Base-by-base conservation (phyloP, 2,329 filamentous ascomycete species). In the Fusarium equiseti region DNA sequence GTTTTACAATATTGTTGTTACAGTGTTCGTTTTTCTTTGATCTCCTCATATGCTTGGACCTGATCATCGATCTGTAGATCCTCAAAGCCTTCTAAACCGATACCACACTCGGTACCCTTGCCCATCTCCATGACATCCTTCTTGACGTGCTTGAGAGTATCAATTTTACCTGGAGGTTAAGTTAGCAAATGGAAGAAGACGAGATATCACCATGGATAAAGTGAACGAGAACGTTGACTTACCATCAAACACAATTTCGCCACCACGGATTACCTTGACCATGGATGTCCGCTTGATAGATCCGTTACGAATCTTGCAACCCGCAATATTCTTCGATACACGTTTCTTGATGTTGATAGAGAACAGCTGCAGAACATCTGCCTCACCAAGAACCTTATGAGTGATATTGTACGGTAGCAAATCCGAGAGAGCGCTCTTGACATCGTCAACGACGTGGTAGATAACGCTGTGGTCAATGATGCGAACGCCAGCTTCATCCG, bases 81-180 rank as follows among this genome's bases (percentile, higher is more conserved):
- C 50, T 91, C 86, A 89, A 94, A 99, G 32, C 85, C 87, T 5
- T 91, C 89, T 76, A 99, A 95, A 55, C 89, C 90, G 72, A 99
- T 91, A 72, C 96, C 96, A 76, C 96, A 99, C 81, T 99, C 96
- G n/a, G 87, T 89, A 63, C 94, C 95, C 82, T 97, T 98, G 75
- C 90, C 90, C 90, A 97, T 96, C 77, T 97, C 93, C 48, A 85
- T 84, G 31, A 96, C 92, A 71, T 98, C 93, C 79, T 97, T 97
- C 86, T 98, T 98, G 79, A 92, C 89, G 76, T 97, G 92, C 83
- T 96, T 98, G 63, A 99, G 88, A 2, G 93, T 93, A 20, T 89
- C 87, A 45, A 98, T 88, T 54, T 86, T 87, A 71, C 95, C 95
- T 97, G 60, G 24, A 32, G 1, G 43, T 40, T 4, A 24, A 27